A percentile compares a stretch with the other conserved stretches of the same genome.
Evolutionary conservation across 2,329 filamentous ascomycete genomes (phyloP).

Genomic region (Raffaelea albimanens): DNA sequence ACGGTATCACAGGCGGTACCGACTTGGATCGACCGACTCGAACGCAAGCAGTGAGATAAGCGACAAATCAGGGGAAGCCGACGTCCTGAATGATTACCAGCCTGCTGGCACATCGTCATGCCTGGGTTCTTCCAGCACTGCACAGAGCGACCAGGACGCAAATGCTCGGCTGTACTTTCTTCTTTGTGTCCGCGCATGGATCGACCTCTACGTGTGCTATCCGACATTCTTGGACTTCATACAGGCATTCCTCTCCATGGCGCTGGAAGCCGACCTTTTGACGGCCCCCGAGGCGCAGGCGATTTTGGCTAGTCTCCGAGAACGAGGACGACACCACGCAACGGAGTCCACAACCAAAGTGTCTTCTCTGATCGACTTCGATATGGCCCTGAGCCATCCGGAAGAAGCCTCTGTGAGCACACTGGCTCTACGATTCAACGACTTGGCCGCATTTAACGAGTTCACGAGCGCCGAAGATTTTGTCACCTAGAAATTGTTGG

Average conservation of each 20-base stretch:
- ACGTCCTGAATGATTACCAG: neutral
- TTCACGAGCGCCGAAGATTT: neutral
- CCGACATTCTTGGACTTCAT: constrained; percentile 15
- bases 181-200: constrained; percentile 17
- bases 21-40: neutral
- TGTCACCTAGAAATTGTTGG: neutral
- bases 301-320: neutral
- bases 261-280: constrained; percentile 9
- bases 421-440: constrained; percentile 3
- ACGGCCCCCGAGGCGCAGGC: constrained; percentile 9
- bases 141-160: constrained; percentile 4
- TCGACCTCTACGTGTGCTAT: constrained; percentile 17
- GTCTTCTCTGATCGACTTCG: constrained; percentile 6
- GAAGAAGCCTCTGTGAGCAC: constrained; percentile 4
- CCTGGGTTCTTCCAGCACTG: too few species aligned
- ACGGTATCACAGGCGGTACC: neutral
- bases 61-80: neutral
- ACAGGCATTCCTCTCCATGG: constrained; percentile 18
- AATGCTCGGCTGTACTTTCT: constrained; percentile 16
- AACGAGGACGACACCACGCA: constrained; percentile 1
- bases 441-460: constrained; percentile 2
- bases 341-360: neutral
- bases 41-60: neutral
- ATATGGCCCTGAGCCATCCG: constrained; percentile 7
- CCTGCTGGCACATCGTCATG: neutral